Evolutionary conservation across 805 yeast genomes (phyloP).

Genomic region (Teunomyces funiuensis): DNA sequence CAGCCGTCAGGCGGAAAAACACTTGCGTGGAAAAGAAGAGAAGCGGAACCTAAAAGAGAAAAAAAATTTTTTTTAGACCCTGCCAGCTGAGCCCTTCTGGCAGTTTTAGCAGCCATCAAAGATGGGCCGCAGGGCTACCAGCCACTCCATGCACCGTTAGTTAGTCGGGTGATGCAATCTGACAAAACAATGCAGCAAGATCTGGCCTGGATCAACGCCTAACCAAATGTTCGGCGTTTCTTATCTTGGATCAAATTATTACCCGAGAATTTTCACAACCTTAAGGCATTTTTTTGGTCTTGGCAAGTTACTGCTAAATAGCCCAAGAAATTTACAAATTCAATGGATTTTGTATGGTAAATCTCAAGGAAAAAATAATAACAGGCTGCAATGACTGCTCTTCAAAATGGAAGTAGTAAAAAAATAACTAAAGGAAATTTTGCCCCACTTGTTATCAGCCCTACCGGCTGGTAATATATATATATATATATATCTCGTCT

Average conservation of each 20-base stretch:
- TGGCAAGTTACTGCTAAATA: conserved; percentile 3
- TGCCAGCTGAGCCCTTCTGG: too few species aligned
- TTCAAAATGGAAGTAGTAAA: background rate
- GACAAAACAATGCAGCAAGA: background rate
- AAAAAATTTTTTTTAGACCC: too few species aligned
- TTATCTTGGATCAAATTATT: background rate
- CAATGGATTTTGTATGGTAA: background rate
- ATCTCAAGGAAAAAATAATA: background rate
- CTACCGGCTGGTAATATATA: too few species aligned
- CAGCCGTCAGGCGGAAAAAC: too few species aligned
- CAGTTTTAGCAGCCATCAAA: too few species aligned
- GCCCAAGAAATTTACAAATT: conserved; percentile 1
- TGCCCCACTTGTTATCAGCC: background rate
- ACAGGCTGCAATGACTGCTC: background rate
- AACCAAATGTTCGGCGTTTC: conserved; percentile 1
- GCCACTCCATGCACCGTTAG: too few species aligned
- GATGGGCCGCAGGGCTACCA: too few species aligned
- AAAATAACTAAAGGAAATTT: background rate
- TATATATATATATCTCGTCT: background rate
- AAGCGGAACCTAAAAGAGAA: too few species aligned
- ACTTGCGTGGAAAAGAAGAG: too few species aligned
- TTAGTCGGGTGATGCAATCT: too few species aligned
- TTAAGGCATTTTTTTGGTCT: background rate
- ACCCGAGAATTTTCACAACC: background rate
- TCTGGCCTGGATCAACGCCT: too few species aligned